phyloP scores from a whole-genome alignment of 495 filamentous ascomycete genomes.

The Cercophora sp. region DNA sequence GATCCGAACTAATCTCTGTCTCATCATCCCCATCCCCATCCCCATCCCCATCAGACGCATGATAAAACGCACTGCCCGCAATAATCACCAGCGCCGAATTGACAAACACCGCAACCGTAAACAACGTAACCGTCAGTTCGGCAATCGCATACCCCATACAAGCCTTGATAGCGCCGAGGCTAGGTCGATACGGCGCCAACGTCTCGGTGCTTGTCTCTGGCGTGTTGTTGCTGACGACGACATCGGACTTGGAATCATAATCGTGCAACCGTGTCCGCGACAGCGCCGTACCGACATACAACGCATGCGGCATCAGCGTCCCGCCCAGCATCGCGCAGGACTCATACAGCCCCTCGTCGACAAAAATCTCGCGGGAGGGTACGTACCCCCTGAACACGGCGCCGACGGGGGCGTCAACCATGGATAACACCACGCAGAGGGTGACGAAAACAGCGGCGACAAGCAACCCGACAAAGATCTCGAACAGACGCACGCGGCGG shows the following conservation, averaged over 20 bases:
- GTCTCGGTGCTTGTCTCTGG: conserved; percentile 28
- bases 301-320: conserved; percentile 90
- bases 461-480: conserved; percentile 72
- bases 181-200: conserved; percentile 68
- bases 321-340: conserved; percentile 89
- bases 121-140: conserved; percentile 72
- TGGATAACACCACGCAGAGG: conserved; percentile 85
- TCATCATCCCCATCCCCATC: conserved; percentile 57
- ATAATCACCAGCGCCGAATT: conserved; percentile 89
- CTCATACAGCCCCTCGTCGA: conserved; percentile 69
- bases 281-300: conserved; percentile 85
- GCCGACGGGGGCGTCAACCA: conserved; percentile 62
- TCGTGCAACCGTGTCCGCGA: conserved; percentile 77
- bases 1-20: conserved; percentile 58
- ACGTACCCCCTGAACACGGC: conserved; percentile 83
- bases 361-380: conserved; percentile 69
- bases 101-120: conserved; percentile 90
- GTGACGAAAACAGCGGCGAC: conserved; percentile 88
- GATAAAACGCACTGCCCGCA: conserved; percentile 72
- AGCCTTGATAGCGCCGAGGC: conserved; percentile 67
- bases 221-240: conserved; percentile 37
- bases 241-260: conserved; percentile 63
- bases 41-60: conserved; percentile 46
- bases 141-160: conserved; percentile 79
- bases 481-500: conserved; percentile 70